Conservation (phyloP, 768 basidiomycete species). For the Epithele typhae region DNA sequence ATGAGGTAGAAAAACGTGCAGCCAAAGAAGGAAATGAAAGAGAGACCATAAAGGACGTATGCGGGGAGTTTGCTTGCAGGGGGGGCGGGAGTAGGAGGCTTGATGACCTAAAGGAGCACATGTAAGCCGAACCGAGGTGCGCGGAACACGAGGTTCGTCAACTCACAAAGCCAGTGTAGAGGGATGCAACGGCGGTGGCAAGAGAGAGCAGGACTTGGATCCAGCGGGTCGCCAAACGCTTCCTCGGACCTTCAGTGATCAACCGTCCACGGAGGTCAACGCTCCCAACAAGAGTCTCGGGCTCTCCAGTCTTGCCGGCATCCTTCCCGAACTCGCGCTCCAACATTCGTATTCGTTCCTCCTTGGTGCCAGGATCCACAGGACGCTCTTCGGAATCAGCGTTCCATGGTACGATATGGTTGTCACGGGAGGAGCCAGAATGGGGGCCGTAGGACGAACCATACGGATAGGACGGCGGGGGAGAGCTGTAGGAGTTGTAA, state of each 20-base stretch:
- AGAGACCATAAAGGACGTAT: slow-evolving; percentile 54
- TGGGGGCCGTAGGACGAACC: slow-evolving; percentile 28
- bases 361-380: slow-evolving; percentile 51
- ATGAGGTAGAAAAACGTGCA: slow-evolving; percentile 54
- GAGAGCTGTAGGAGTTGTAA: slow-evolving; percentile 22
- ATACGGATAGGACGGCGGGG: slow-evolving; percentile 26
- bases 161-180: slow-evolving; percentile 63
- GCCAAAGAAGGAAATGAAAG: slow-evolving; percentile 46
- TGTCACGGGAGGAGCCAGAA: slow-evolving; percentile 29
- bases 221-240: slow-evolving; percentile 45
- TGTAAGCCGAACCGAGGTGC: too few relatives aligned
- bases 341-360: slow-evolving; percentile 68
- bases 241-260: slow-evolving; percentile 60
- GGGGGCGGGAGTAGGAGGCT: slow-evolving; percentile 45
- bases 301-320: slow-evolving; percentile 35
- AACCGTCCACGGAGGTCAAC: slow-evolving; percentile 54
- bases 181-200: slow-evolving; percentile 48
- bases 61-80: slow-evolving; percentile 53
- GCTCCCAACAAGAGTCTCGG: slow-evolving; percentile 51
- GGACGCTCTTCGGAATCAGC: slow-evolving; percentile 38
- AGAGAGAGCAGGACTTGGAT: slow-evolving; percentile 48
- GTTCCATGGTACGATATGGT: slow-evolving; percentile 49
- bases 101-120: slow-evolving; percentile 43
- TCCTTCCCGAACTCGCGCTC: slow-evolving; percentile 59
- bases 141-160: too few relatives aligned